These are phyloP conservation scores for Fomitiporia mediterranea DNA, from an alignment of 1,284 basidiomycete species.

Conservation along the genomic window DNA sequence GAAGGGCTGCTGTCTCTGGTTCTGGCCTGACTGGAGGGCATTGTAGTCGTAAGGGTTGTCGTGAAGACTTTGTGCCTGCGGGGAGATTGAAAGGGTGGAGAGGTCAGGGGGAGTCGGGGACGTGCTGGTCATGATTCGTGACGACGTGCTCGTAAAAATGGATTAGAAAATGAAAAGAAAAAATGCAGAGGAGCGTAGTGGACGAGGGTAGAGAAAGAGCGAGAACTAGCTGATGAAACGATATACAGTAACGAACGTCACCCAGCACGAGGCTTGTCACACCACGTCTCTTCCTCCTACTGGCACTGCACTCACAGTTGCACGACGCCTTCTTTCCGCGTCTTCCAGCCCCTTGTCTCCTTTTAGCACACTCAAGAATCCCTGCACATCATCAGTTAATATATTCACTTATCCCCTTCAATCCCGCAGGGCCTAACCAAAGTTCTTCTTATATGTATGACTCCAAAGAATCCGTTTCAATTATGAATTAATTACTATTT, in stretches of 20 bases:
- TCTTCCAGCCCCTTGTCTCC: not conserved
- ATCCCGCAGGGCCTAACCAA: no score
- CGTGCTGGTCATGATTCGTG: conserved; percentile 57
- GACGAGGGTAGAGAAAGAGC: conserved; percentile 1
- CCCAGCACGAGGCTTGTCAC: not conserved
- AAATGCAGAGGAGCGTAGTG: conserved; percentile 16
- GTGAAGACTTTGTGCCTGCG: conserved; percentile 68
- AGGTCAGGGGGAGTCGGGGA: conserved; percentile 68
- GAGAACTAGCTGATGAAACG: not conserved
- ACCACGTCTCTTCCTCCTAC: no score
- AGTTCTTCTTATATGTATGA: no score
- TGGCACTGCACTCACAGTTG: not conserved
- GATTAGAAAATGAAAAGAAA: conserved; percentile 31
- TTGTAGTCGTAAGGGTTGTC: conserved; percentile 76
- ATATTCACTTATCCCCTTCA: no score
- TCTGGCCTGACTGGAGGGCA: conserved; percentile 40
- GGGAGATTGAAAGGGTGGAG: conserved; percentile 64
- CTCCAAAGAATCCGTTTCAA: no score
- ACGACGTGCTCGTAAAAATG: conserved; percentile 28
- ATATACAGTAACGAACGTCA: not conserved
- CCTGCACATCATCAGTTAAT: not conserved
- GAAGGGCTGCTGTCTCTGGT: conserved; percentile 49
- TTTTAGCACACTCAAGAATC: not conserved
- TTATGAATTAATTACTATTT: no score
- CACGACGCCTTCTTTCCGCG: not conserved